Evolutionary conservation across 73 alveolate genomes (phyloP).

Genomic region (Diophrys appendiculata): DNA sequence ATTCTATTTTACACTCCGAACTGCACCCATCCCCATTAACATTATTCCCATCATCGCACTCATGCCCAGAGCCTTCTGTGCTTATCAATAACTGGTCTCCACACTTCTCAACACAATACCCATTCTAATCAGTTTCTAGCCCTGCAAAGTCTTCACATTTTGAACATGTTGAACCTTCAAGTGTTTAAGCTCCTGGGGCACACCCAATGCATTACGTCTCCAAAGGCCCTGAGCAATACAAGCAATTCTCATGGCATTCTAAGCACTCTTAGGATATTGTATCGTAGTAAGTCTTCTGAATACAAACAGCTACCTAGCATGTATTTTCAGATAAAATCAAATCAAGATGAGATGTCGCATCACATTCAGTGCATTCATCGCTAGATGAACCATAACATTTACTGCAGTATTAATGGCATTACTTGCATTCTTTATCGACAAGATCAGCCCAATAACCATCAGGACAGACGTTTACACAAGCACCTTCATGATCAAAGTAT

Average conservation of each 20-base stretch:
- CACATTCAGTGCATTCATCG: neutral
- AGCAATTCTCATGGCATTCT: neutral
- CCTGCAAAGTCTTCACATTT: neutral
- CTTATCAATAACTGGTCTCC: neutral
- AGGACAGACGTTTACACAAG: neutral
- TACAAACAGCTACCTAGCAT: neutral
- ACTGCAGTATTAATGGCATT: neutral
- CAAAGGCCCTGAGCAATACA: neutral
- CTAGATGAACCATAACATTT: neutral
- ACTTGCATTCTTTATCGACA: neutral
- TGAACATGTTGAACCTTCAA: neutral
- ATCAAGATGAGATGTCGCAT: too few species aligned
- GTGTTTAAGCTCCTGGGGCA: neutral
- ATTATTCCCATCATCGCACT: constrained; percentile 20
- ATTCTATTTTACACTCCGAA: neutral
- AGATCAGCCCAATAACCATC: neutral
- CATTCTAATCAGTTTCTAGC: neutral
- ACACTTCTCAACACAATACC: neutral
- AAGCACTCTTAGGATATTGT: neutral
- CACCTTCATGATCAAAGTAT: neutral
- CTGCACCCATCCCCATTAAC: constrained; percentile 20
- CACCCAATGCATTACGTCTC: neutral
- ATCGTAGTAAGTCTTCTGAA: neutral
- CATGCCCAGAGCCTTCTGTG: neutral
- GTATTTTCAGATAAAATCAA: too few species aligned